Percentiles rank a stretch among this genome's conserved stretches.
These are phyloP conservation scores for Arabidopsis hybrid DNA, from an alignment of 441 rosid species.

Conservation along the genomic window DNA sequence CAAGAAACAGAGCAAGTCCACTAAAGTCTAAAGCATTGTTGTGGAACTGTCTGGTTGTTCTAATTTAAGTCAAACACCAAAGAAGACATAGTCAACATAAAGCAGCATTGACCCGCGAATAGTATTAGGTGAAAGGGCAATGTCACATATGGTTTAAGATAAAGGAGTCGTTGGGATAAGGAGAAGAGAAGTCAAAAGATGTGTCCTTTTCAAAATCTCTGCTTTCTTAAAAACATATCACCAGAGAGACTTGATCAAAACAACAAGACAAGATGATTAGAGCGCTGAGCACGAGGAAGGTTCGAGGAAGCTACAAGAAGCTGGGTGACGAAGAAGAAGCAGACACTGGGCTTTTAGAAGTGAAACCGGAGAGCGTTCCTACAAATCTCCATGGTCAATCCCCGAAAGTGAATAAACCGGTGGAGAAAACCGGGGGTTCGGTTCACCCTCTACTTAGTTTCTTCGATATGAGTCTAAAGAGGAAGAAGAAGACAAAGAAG, in stretches of 20 bases:
- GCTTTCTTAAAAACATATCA: slow-evolving; percentile 2
- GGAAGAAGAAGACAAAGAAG: slow-evolving; percentile 56
- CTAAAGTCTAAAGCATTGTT: slow-evolving; percentile 4
- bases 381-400: slow-evolving; percentile 21
- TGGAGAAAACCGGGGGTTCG: slow-evolving; percentile 49
- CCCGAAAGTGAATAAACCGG: slow-evolving; percentile 38
- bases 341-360: slow-evolving; percentile 44
- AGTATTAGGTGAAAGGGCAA: slow-evolving; percentile 30
- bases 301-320: slow-evolving; percentile 56
- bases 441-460: slow-evolving; percentile 68
- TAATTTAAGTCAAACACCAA: slow-evolving; percentile 8
- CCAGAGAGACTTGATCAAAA: slow-evolving; percentile 14
- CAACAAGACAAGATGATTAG: slow-evolving; percentile 58
- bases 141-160: slow-evolving; percentile 2
- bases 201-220: slow-evolving; percentile 33
- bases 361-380: slow-evolving; percentile 50
- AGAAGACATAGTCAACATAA: slow-evolving; percentile 33
- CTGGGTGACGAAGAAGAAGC: slow-evolving; percentile 48
- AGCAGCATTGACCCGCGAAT: slow-evolving; percentile 23
- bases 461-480: slow-evolving; percentile 43
- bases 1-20: slow-evolving; percentile 39
- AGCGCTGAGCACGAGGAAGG: slow-evolving; percentile 67
- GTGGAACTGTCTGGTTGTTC: neutral
- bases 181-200: slow-evolving; percentile 45
- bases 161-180: slow-evolving; percentile 26